Evolutionary conservation across 768 basidiomycete genomes (phyloP).

Genomic region (Hygrophorus pudorinus): DNA sequence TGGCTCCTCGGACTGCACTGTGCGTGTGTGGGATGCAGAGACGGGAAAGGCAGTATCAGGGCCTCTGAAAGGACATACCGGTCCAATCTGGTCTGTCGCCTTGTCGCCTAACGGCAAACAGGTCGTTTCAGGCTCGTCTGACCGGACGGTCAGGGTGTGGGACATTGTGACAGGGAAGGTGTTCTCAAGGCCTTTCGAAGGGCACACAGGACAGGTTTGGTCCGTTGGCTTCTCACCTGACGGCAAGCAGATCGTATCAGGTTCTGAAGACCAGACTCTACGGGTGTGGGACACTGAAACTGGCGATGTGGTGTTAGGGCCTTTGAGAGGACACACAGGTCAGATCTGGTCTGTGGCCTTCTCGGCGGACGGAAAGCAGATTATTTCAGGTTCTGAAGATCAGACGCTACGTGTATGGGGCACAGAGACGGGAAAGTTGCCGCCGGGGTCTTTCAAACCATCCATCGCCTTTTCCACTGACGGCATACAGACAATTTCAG

Average conservation of each 20-base stretch:
- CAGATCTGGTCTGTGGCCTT: constrained; percentile 26
- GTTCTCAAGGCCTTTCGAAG: not conserved
- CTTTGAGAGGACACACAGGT: constrained; percentile 3
- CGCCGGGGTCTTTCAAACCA: not conserved
- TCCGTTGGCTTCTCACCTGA: constrained; percentile 40
- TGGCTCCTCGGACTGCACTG: no score
- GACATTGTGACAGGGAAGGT: no score
- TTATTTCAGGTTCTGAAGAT: constrained; percentile 42
- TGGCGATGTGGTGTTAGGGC: not conserved
- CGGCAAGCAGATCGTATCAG: no score
- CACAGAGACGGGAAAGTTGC: not conserved
- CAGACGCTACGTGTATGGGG: constrained; percentile 31
- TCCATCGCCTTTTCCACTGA: not conserved
- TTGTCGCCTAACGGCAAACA: no score
- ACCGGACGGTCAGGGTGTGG: no score
- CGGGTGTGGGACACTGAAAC: constrained; percentile 17
- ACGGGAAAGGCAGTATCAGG: no score
- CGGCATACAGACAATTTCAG: no score
- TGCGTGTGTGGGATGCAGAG: no score
- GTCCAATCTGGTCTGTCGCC: no score
- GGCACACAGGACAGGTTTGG: not conserved
- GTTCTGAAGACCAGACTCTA: constrained; percentile 41
- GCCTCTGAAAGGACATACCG: no score
- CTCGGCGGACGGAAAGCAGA: constrained; percentile 38
- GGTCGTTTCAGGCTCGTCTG: no score